These are phyloP conservation scores for Lactarius tabidus DNA, from an alignment of 768 basidiomycete species.

Conservation along the genomic window DNA sequence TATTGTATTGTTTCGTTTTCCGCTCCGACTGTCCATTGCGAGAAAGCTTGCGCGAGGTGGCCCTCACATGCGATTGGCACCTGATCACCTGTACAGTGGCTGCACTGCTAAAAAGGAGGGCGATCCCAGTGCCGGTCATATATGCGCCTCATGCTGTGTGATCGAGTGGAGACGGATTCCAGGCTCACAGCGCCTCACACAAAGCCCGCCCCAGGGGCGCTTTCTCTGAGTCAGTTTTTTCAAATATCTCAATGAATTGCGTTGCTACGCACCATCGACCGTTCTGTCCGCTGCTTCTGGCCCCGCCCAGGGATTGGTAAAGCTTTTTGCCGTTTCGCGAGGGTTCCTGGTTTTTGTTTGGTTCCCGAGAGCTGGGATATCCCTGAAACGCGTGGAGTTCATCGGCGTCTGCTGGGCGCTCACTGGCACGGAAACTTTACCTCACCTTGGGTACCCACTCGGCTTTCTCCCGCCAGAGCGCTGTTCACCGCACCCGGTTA, in stretches of 20 bases:
- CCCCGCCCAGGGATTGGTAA: background rate
- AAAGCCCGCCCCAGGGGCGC: no score
- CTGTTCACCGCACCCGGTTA: background rate
- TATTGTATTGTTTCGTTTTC: slow-evolving; percentile 16
- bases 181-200: background rate
- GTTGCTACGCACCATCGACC: background rate
- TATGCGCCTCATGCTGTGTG: slow-evolving; percentile 5
- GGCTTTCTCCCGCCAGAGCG: background rate
- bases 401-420: background rate
- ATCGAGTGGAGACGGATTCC: slow-evolving; percentile 18
- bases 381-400: background rate
- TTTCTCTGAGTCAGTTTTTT: no score
- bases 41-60: background rate
- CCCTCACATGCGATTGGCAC: background rate
- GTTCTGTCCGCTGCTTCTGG: slow-evolving; percentile 4
- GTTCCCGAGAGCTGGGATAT: slow-evolving; percentile 14
- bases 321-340: background rate
- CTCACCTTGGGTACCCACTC: background rate
- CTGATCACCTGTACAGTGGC: slow-evolving; percentile 2
- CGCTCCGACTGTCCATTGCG: background rate
- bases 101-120: background rate
- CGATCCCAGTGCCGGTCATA: background rate
- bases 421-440: slow-evolving; percentile 7
- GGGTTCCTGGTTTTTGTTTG: background rate
- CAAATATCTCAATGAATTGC: slow-evolving; percentile 1